These are phyloP conservation scores for Bolboschoenoplectus hybrid DNA, from an alignment of 202 grass and related monocot genomes.

Conservation along the genomic window DNA sequence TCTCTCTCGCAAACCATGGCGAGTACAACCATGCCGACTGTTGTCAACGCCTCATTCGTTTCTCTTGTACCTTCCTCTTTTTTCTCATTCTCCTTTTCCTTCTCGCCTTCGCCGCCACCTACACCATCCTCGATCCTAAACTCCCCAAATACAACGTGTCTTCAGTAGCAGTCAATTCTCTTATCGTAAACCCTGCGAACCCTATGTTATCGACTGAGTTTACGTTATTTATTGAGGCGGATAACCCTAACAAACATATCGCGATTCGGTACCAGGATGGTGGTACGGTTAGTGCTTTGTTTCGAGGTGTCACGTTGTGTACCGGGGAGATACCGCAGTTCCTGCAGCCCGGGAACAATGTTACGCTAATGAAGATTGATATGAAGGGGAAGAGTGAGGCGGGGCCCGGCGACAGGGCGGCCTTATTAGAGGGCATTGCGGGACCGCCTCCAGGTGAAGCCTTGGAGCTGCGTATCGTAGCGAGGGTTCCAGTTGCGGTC, in stretches of 20 bases:
- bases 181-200: constrained; percentile 24
- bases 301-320: constrained; percentile 18
- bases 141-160: constrained; percentile 38
- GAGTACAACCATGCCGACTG: background rate
- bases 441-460: background rate
- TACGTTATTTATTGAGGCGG: constrained; percentile 25
- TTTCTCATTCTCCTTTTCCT: constrained; percentile 33
- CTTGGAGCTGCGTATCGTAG: constrained; percentile 15
- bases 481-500: constrained; percentile 33
- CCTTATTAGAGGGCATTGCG: constrained; percentile 23
- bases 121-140: constrained; percentile 31
- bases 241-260: constrained; percentile 43
- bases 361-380: constrained; percentile 24
- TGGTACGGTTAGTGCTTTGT: constrained; percentile 14
- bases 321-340: constrained; percentile 26
- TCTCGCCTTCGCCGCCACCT: background rate
- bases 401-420: background rate
- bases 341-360: constrained; percentile 26
- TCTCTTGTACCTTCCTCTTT: constrained; percentile 27
- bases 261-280: constrained; percentile 27
- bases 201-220: background rate
- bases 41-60: background rate
- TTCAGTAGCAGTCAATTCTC: background rate
- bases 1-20: background rate
- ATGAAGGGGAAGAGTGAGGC: constrained; percentile 23